These are phyloP conservation scores for Amaranthus tricolor DNA, from an alignment of 179 eudicot genomes.

Conservation along the genomic window DNA sequence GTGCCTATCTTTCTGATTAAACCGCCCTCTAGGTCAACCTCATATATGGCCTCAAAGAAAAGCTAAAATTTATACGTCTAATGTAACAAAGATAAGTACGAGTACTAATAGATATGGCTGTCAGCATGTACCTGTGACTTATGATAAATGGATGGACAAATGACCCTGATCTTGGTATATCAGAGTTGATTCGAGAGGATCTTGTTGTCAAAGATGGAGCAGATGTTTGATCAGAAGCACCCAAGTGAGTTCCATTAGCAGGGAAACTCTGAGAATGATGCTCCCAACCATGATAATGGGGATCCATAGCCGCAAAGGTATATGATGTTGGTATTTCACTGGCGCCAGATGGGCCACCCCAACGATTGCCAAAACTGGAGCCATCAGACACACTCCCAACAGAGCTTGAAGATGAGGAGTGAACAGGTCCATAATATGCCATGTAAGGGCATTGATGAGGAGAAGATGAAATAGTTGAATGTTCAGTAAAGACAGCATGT, in stretches of 20 bases:
- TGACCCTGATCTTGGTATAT: slow-evolving; percentile 60
- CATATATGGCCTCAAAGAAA: too few relatives aligned
- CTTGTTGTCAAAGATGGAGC: slow-evolving; percentile 52
- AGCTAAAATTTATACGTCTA: too few relatives aligned
- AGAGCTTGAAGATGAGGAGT: slow-evolving; percentile 60
- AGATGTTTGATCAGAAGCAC: slow-evolving; percentile 59
- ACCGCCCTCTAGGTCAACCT: too few relatives aligned
- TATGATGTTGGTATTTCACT: slow-evolving; percentile 66
- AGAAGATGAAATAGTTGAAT: slow-evolving; percentile 67
- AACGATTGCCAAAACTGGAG: slow-evolving; percentile 55
- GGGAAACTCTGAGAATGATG: slow-evolving; percentile 55
- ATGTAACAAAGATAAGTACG: neutral
- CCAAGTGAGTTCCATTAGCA: slow-evolving; percentile 40
- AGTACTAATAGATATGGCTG: neutral
- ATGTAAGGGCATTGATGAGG: slow-evolving; percentile 79
- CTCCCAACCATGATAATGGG: slow-evolving; percentile 71
- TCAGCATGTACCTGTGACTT: slow-evolving; percentile 58
- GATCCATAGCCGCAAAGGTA: slow-evolving; percentile 65
- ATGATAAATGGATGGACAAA: slow-evolving; percentile 54
- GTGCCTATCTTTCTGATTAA: too few relatives aligned
- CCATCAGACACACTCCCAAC: slow-evolving; percentile 54
- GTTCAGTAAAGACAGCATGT: slow-evolving; percentile 68
- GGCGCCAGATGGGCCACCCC: slow-evolving; percentile 64
- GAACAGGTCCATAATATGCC: slow-evolving; percentile 75
- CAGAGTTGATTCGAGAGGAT: slow-evolving; percentile 54